These are phyloP conservation scores for Abelmoschus esculentus DNA, from an alignment of 345 rosid genomes.

Conservation along the genomic window DNA sequence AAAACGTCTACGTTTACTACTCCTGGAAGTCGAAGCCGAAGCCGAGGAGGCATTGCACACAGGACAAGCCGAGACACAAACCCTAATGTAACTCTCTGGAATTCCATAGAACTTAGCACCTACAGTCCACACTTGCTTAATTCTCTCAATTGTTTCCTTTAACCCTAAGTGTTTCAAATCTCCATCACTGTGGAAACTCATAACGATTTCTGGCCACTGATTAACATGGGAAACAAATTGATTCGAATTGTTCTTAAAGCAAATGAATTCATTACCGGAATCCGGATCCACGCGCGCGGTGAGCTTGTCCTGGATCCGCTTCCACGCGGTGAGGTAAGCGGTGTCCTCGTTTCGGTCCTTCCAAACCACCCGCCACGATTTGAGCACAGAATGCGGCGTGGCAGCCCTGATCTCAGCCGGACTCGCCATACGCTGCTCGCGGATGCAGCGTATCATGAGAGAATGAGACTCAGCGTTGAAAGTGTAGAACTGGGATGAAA, in stretches of 20 bases:
- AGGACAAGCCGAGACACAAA: conserved; percentile 84
- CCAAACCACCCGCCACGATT: conserved; percentile 97
- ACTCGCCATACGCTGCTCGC: conserved; percentile 70
- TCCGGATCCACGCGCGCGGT: conserved; percentile 53
- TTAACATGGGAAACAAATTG: conserved; percentile 81
- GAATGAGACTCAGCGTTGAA: conserved; percentile 90
- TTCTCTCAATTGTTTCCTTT: conserved; percentile 82
- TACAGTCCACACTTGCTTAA: conserved; percentile 93
- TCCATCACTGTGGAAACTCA: conserved; percentile 85
- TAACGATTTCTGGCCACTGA: conserved; percentile 96
- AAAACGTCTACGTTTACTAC: conserved; percentile 77
- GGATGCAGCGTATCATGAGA: conserved; percentile 90
- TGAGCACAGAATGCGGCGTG: conserved; percentile 65
- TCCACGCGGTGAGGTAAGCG: conserved; percentile 97
- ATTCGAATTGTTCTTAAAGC: conserved; percentile 81
- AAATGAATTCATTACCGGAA: conserved; percentile 75
- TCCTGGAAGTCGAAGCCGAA: conserved; percentile 74
- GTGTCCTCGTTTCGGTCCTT: conserved; percentile 97
- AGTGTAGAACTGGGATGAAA: conserved; percentile 93
- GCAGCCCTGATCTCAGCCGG: conserved; percentile 91
- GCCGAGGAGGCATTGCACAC: conserved; percentile 71
- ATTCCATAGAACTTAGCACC: conserved; percentile 95
- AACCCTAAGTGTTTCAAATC: conserved; percentile 85
- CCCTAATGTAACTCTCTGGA: conserved; percentile 96
- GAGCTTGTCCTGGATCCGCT: conserved; percentile 96